phyloP scores from a whole-genome alignment of 768 basidiomycete species.

The Amanita molliuscula region DNA sequence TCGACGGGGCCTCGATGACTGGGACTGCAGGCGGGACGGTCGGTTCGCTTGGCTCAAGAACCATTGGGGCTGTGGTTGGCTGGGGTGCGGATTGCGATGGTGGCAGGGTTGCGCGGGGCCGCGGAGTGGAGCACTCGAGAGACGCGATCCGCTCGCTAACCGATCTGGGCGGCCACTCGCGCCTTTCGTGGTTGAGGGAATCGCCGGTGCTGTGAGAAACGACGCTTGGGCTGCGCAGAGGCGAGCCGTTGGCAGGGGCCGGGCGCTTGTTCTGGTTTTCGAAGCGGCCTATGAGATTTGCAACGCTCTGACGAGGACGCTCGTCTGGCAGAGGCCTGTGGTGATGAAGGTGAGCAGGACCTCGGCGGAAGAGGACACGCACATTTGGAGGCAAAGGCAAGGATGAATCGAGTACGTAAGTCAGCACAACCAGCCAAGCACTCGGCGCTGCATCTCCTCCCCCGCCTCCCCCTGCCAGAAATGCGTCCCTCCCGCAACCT shows the following conservation, averaged over 20 bases:
- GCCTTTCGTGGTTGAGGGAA: constrained; percentile 56
- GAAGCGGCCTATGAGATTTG: constrained; percentile 85
- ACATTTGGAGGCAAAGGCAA: constrained; percentile 1
- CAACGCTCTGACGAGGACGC: constrained; percentile 76
- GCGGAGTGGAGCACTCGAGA: constrained; percentile 15
- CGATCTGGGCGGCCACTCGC: constrained; percentile 67
- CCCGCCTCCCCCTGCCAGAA: constrained; percentile 47
- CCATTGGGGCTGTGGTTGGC: not conserved
- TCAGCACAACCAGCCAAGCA: constrained; percentile 28
- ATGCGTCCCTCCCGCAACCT: constrained; percentile 45
- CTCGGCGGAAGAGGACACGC: not conserved
- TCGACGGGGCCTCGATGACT: not conserved
- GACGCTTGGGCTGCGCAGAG: constrained; percentile 58
- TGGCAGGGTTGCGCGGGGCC: constrained; percentile 24
- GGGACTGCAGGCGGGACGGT: not conserved
- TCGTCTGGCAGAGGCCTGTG: constrained; percentile 81
- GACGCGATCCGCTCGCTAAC: constrained; percentile 5
- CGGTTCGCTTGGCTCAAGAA: not conserved
- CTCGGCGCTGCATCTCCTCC: constrained; percentile 14
- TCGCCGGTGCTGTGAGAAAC: constrained; percentile 56
- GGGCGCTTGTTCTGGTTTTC: constrained; percentile 72
- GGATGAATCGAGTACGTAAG: constrained; percentile 1
- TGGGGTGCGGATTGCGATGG: constrained; percentile 19
- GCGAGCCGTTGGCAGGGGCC: constrained; percentile 24
- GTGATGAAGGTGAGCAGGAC: not conserved